A percentile compares a stretch with the other conserved stretches of the same genome.
Evolutionary conservation across 129 eudicot species (phyloP).

Genomic region (Helichrysum umbraculigerum): DNA sequence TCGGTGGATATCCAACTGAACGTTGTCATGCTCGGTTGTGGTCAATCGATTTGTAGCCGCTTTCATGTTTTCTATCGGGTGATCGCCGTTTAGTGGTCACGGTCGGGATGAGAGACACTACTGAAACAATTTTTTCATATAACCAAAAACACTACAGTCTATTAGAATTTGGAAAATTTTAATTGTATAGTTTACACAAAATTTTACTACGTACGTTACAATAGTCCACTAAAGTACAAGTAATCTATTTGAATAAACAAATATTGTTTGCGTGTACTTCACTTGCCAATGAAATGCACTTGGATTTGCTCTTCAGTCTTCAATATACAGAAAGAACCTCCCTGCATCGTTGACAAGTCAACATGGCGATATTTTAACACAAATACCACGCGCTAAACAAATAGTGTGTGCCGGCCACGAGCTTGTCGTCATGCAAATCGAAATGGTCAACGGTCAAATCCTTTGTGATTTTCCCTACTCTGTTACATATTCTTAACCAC

Average conservation of each 20-base stretch:
- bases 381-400: constrained; percentile 18
- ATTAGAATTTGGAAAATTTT: too few relatives aligned
- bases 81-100: too few relatives aligned
- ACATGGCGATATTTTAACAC: neutral
- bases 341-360: constrained; percentile 7
- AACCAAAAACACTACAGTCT: too few relatives aligned
- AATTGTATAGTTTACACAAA: too few relatives aligned
- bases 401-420: constrained; percentile 36
- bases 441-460: constrained; percentile 24
- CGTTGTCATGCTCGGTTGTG: too few relatives aligned
- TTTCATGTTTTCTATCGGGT: too few relatives aligned
- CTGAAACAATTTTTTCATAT: too few relatives aligned
- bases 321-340: neutral
- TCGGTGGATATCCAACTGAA: too few relatives aligned
- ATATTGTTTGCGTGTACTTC: neutral
- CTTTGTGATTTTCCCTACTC: neutral
- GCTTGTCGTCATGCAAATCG: constrained; percentile 33
- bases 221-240: too few relatives aligned
- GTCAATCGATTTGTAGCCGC: too few relatives aligned
- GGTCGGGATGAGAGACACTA: too few relatives aligned
- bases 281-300: constrained; percentile 5
- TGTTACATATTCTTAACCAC: neutral
- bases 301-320: neutral
- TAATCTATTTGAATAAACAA: neutral
- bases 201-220: too few relatives aligned